phyloP scores from a whole-genome alignment of 306 rosid genomes.

The Styphnolobium japonicum region DNA sequence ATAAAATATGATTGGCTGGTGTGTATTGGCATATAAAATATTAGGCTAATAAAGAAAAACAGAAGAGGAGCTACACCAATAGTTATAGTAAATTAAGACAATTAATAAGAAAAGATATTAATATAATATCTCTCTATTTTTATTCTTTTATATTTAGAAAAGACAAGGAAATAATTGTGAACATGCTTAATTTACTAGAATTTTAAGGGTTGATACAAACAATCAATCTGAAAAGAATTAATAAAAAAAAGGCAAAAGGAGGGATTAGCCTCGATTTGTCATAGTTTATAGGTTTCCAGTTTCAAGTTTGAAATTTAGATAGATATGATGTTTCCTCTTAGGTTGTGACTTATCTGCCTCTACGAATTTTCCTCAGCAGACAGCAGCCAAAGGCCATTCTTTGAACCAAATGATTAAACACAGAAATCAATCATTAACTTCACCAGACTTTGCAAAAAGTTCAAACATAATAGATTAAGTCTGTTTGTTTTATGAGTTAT shows the following conservation, averaged over 20 bases:
- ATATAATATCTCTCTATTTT: neutral
- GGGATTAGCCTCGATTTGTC: neutral
- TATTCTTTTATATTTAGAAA: neutral
- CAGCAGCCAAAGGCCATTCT: slow-evolving; percentile 21
- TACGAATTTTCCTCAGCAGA: neutral
- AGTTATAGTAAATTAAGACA: too few relatives aligned
- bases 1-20: neutral
- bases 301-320: neutral
- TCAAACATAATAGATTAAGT: neutral
- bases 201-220: neutral
- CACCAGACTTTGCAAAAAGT: slow-evolving; percentile 1
- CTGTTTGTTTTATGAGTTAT: neutral
- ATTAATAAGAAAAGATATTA: too few relatives aligned
- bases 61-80: too few relatives aligned
- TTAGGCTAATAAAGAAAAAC: neutral
- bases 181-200: neutral
- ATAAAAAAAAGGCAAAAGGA: neutral
- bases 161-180: neutral
- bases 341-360: neutral
- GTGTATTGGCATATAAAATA: too few relatives aligned
- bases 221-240: neutral
- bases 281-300: neutral
- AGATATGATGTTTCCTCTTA: neutral
- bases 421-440: neutral
- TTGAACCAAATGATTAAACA: slow-evolving; percentile 33